Percentiles rank a stretch among this genome's conserved stretches.
phyloP scores from a whole-genome alignment of 495 filamentous ascomycete genomes.

The Tuber magnatum region DNA sequence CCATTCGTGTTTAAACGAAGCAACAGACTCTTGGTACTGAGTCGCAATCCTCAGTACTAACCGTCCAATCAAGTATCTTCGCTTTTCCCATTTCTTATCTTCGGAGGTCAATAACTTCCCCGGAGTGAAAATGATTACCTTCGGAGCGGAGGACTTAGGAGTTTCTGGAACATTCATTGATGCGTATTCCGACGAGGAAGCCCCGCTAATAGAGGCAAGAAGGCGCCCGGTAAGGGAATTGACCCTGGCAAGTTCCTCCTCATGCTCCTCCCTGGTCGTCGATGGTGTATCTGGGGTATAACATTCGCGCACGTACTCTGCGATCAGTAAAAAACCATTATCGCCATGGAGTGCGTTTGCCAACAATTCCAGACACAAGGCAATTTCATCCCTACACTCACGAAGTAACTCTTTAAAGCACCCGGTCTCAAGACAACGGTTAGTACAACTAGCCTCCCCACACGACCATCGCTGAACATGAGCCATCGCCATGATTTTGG shows the following conservation, averaged over 20 bases:
- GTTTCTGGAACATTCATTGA: slow-evolving; percentile 9
- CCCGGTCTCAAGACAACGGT: slow-evolving; percentile 3
- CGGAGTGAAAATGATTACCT: slow-evolving; percentile 31
- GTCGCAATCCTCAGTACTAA: slow-evolving; percentile 33
- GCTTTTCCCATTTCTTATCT: slow-evolving; percentile 18
- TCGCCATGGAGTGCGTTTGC: slow-evolving; percentile 6
- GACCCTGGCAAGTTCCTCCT: slow-evolving; percentile 7
- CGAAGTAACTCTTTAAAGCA: slow-evolving; percentile 12
- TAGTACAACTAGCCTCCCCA: neutral
- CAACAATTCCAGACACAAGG: slow-evolving; percentile 20
- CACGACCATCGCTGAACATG: slow-evolving; percentile 13
- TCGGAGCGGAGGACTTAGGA: slow-evolving; percentile 10
- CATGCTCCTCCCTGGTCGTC: neutral
- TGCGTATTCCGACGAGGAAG: neutral
- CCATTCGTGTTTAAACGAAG: slow-evolving; percentile 16
- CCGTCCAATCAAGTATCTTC: slow-evolving; percentile 29
- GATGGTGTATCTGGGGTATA: slow-evolving; percentile 14
- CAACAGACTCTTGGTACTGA: slow-evolving; percentile 8
- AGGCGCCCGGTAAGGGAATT: slow-evolving; percentile 25
- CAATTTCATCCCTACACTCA: slow-evolving; percentile 15
- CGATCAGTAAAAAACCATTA: slow-evolving; percentile 29
- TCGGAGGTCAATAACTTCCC: slow-evolving; percentile 22
- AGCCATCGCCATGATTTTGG: slow-evolving; percentile 28
- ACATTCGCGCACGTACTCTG: slow-evolving; percentile 27
- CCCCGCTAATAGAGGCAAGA: slow-evolving; percentile 6